These are phyloP conservation scores for Pythium vanterpoolii DNA, from an alignment of 352 stramenopile species.

Conservation along the genomic window DNA sequence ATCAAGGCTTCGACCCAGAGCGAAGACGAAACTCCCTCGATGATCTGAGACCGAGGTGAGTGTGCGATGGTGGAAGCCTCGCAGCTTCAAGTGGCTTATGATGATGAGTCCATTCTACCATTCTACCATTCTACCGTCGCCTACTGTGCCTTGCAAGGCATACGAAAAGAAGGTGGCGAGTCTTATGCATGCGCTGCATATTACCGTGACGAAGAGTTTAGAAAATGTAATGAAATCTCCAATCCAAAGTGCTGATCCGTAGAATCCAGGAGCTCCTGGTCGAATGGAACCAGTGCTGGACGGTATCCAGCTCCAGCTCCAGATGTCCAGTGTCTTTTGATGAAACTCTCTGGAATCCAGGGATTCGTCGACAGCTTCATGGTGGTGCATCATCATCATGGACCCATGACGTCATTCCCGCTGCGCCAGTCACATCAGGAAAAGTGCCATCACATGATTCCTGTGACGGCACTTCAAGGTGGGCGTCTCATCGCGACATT, in stretches of 20 bases:
- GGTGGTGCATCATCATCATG: background rate
- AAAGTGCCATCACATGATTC: no score
- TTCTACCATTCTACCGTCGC: background rate
- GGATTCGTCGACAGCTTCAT: slow-evolving; percentile 4
- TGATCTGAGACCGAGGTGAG: slow-evolving; percentile 10
- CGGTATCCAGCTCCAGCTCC: no score
- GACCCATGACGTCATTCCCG: slow-evolving; percentile 11
- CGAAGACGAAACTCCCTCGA: background rate
- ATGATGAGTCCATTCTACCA: no score
- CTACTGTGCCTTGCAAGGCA: background rate
- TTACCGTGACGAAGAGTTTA: no score
- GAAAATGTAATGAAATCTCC: no score
- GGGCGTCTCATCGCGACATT: background rate
- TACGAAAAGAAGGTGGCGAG: background rate
- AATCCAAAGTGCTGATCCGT: no score
- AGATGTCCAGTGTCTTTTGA: no score
- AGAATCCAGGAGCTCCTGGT: no score
- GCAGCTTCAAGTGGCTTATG: slow-evolving; percentile 12
- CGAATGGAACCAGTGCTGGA: background rate
- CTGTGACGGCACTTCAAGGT: slow-evolving; percentile 9
- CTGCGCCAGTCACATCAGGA: no score
- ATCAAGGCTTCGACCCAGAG: slow-evolving; percentile 10
- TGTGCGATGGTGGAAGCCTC: background rate
- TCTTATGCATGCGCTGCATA: background rate
- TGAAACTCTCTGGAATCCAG: no score